Evolutionary conservation across 2,329 filamentous ascomycete species (phyloP), one percentile per base, ranked within the genome.

Genomic region (Neonectria faginata): DNA sequence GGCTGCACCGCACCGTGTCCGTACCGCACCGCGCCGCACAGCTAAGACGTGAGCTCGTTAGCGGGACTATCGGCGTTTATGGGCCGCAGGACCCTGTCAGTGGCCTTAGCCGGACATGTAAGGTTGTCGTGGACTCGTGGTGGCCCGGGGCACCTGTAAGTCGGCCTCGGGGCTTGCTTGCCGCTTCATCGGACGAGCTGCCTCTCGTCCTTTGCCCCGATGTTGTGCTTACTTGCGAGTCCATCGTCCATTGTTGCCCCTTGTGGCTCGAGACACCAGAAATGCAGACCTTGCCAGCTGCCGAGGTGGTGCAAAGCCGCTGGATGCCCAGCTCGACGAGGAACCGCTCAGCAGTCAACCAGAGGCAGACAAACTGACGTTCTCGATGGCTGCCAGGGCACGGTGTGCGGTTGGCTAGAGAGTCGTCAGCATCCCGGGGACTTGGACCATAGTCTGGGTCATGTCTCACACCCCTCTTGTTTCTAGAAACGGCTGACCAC

Each of bases 1-100:
- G 47, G 42, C 55, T 52, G 54, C 53, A 48, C 60, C 54, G 55
- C 42, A 59, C 18, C 57, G 39, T 1, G 8, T 12, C 10, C 53
- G 42, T 14, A 53, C 48, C 45, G 44, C 27, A 20, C 54, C 47
- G 33, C 22, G 39, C 39, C 39, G 39, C 39, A 47, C 31, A n/a
- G 27, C 41, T 20, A 55, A 54, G 36, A 47, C 51, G 29, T 47
- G 59, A 54, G 41, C 36, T 57, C 60, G 51, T 59, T 58, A 64
- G 66, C 64, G 72, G 72, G 62, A 67, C 62, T 36, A 51, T 60
- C 65, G 70, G 72, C 63, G 58, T 68, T 73, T 69, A 74, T 68
- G 59, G 62, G 59, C 44, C 47, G 64, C 60, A 62, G 53, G 53
- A 36, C 57, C 63, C 60, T 62, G 31, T 18, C 47, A 61, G 56